Evolutionary conservation across 352 stramenopile species (phyloP).

Genomic region (Globisporangium iwayamae): DNA sequence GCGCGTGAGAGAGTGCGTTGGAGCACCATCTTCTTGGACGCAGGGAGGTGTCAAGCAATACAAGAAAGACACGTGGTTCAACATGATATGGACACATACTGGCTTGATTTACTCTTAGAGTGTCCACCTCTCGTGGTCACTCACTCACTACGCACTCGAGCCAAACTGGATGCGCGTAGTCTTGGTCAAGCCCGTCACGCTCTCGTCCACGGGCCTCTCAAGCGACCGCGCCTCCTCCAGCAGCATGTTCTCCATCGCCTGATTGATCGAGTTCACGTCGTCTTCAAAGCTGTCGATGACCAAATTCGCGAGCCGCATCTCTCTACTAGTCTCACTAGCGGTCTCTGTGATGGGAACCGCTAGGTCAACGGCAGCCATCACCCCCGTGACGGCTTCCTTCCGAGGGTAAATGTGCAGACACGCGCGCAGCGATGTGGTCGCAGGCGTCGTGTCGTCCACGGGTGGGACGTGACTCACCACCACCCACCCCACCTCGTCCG

Average conservation of each 20-base stretch:
- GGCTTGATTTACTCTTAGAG: not conserved
- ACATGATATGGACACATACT: not conserved
- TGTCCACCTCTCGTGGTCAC: not conserved
- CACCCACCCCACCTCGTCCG: slow-evolving; percentile 16
- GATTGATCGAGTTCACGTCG: slow-evolving; percentile 22
- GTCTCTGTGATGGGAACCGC: not conserved
- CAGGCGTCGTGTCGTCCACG: not conserved
- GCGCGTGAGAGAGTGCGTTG: too few relatives aligned
- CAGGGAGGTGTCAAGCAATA: too few relatives aligned
- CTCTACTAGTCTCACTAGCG: not conserved
- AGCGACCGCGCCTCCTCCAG: slow-evolving; percentile 6
- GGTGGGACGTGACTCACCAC: slow-evolving; percentile 7
- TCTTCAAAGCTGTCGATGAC: slow-evolving; percentile 15
- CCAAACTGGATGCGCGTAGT: not conserved
- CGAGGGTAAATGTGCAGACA: slow-evolving; percentile 13
- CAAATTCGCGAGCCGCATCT: slow-evolving; percentile 1
- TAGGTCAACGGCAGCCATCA: not conserved
- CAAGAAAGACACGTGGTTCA: not conserved
- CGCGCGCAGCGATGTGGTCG: slow-evolving; percentile 11
- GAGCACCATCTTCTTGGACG: too few relatives aligned
- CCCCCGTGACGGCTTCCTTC: not conserved
- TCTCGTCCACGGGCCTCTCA: not conserved
- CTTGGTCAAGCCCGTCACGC: not conserved
- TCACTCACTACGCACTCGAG: not conserved
- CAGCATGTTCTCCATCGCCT: slow-evolving; percentile 15